These are phyloP conservation scores for Babesia caballi DNA, from an alignment of 169 alveolate species.

Conservation along the genomic window DNA sequence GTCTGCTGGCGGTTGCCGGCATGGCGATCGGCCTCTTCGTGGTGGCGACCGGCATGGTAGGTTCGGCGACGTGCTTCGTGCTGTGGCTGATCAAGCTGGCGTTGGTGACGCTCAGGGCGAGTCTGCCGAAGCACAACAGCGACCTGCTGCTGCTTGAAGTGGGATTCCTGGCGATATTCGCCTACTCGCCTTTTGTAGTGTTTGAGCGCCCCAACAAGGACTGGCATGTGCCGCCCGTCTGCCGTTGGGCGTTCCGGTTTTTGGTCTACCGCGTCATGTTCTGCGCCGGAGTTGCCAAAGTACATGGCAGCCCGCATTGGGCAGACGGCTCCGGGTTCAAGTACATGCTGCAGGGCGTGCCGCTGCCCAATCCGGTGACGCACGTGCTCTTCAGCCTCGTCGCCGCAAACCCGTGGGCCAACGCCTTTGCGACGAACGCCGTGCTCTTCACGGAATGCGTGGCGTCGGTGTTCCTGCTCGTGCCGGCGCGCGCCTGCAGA, in stretches of 20 bases:
- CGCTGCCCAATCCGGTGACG: slow-evolving; percentile 47
- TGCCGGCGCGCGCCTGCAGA: slow-evolving; percentile 38
- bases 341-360: slow-evolving; percentile 29
- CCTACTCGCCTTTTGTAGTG: slow-evolving; percentile 41
- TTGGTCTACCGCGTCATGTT: slow-evolving; percentile 43
- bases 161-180: slow-evolving; percentile 49
- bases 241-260: slow-evolving; percentile 47
- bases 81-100: slow-evolving; percentile 43
- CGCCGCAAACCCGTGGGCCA: neutral
- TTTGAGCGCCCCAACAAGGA: slow-evolving; percentile 23
- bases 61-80: slow-evolving; percentile 12
- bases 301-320: neutral
- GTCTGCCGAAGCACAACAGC: slow-evolving; percentile 26
- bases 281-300: slow-evolving; percentile 37
- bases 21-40: slow-evolving; percentile 13
- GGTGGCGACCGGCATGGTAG: slow-evolving; percentile 35
- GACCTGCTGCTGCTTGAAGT: slow-evolving; percentile 57
- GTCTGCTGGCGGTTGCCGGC: slow-evolving; percentile 34
- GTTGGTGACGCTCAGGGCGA: slow-evolving; percentile 14
- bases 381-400: neutral
- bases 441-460: slow-evolving; percentile 39
- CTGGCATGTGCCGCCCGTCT: slow-evolving; percentile 29
- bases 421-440: neutral
- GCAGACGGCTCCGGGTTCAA: neutral
- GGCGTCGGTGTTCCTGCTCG: slow-evolving; percentile 27